Base-by-base conservation (phyloP, 352 stramenopile species). In the Thalassiosira livingstoniorum region DNA sequence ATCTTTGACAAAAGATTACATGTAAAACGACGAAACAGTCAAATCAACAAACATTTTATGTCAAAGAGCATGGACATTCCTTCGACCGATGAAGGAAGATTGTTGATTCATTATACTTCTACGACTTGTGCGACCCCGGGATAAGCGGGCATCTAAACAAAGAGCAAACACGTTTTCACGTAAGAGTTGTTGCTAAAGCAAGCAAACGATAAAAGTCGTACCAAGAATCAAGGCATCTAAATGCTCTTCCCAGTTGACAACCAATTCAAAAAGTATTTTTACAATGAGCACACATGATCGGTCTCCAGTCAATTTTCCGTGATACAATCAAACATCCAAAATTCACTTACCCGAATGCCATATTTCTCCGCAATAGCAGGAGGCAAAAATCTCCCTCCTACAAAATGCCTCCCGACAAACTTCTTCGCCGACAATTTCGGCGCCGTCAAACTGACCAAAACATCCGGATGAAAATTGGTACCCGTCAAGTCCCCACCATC, bases 361-460 rank as follows among this genome's bases (percentile, higher is more conserved):
- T 96, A 96, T 62, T 97, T 95, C 39, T 90, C 54, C 15, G 80
- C 87, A 57, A 97, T 80, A 18, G 39, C 66, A 11, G 95, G 97
- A 4, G 97, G 97, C 34, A 99, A 90, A 65, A 97, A 97, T 23
- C 98, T 95, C 18, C 98, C 98, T 58, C 97, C 98, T 7, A 99
- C 87, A 85, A 97, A 99, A 85, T 99, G 98, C 15, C 90, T 74
- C 32, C 97, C 97, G 0, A 66, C 86, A 85, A 99, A 99, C 58
- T 90, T 86, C 57, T 95, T 90, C 0, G 96, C 93, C 42, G 95
- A 98, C 0, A 95, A 75, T 87, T 99, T 99, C 4, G 98, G 98
- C 4, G 97, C 96, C 2, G 98, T 99, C 18, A 99, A 91, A 32
- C 97, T 99, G 1, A 99, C 87, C 31, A 99, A 90, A 84, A 98